Percentiles rank a stretch among this genome's conserved stretches.
phyloP scores from a whole-genome alignment of 163 green algal species.

The Scenedesmus sp. region DNA sequence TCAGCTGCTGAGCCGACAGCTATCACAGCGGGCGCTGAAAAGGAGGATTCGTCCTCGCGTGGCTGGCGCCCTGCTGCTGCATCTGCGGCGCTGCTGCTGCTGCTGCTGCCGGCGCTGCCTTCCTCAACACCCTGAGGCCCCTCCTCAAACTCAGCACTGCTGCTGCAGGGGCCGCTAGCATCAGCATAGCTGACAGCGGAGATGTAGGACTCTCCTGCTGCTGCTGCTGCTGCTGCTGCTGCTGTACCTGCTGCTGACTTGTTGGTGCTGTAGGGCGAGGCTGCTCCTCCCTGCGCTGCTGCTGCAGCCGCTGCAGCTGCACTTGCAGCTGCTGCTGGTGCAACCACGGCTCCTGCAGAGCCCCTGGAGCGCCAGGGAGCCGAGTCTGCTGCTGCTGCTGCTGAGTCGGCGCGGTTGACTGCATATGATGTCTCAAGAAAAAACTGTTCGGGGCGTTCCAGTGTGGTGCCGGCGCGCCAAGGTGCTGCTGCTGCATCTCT shows the following conservation, averaged over 20 bases:
- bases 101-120: not conserved
- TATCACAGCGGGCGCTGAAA: not conserved
- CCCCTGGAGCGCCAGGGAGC: not conserved
- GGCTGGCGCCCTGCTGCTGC: not conserved
- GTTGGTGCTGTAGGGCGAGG: not conserved
- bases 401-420: not conserved
- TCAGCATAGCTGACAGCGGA: not conserved
- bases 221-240: constrained; percentile 3
- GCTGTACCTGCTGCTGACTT: not conserved
- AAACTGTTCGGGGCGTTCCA: not conserved
- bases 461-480: not conserved
- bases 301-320: constrained; percentile 20
- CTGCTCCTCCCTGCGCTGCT: not conserved
- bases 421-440: not conserved
- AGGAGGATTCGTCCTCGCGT: not conserved
- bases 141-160: not conserved
- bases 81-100: constrained; percentile 19
- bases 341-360: not conserved
- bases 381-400: not conserved
- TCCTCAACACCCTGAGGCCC: not conserved
- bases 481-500: not conserved
- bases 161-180: not conserved
- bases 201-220: not conserved
- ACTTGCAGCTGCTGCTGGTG: constrained; percentile 22
- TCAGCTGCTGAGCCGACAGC: not conserved